Evolutionary conservation across 2,329 filamentous ascomycete genomes (phyloP).

Genomic region (Magnaporthiopsis incrustans): DNA sequence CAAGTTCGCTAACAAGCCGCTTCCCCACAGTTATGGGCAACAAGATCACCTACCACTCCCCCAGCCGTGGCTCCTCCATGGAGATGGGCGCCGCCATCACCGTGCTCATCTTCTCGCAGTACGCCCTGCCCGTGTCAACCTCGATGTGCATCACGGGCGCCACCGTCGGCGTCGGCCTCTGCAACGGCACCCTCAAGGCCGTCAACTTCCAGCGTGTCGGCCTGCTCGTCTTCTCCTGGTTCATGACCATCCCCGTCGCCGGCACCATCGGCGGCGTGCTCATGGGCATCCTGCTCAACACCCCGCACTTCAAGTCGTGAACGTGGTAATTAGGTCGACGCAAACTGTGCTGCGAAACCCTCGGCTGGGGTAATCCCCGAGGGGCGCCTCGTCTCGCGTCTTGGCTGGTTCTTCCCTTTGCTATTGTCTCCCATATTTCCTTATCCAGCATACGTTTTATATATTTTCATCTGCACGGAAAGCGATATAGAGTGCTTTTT

Average conservation of each 20-base stretch:
- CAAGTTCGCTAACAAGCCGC: conserved; percentile 6
- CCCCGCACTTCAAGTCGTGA: conserved; percentile 42
- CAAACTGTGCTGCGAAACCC: too few species aligned
- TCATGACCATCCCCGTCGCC: conserved; percentile 55
- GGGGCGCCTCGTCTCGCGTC: too few species aligned
- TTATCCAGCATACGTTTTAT: too few species aligned
- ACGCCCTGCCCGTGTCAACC: conserved; percentile 66
- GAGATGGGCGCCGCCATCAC: conserved; percentile 74
- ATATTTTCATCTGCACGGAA: too few species aligned
- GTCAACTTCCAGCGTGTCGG: conserved; percentile 70
- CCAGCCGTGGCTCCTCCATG: conserved; percentile 56
- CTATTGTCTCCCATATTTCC: too few species aligned
- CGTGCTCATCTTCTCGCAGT: conserved; percentile 68
- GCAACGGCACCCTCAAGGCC: conserved; percentile 63
- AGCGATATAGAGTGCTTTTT: too few species aligned
- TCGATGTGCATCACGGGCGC: conserved; percentile 76
- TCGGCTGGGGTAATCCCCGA: too few species aligned
- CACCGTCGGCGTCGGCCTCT: conserved; percentile 69
- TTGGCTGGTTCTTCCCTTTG: too few species aligned
- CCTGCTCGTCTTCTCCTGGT: conserved; percentile 59
- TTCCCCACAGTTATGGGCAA: conserved; percentile 61
- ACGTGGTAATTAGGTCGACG: too few species aligned
- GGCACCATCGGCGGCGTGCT: conserved; percentile 45
- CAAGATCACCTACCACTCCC: conserved; percentile 65
- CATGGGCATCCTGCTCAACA: conserved; percentile 45